These are phyloP conservation scores for Lomentospora prolificans DNA, from an alignment of 2,329 filamentous ascomycete genomes.

Conservation along the genomic window DNA sequence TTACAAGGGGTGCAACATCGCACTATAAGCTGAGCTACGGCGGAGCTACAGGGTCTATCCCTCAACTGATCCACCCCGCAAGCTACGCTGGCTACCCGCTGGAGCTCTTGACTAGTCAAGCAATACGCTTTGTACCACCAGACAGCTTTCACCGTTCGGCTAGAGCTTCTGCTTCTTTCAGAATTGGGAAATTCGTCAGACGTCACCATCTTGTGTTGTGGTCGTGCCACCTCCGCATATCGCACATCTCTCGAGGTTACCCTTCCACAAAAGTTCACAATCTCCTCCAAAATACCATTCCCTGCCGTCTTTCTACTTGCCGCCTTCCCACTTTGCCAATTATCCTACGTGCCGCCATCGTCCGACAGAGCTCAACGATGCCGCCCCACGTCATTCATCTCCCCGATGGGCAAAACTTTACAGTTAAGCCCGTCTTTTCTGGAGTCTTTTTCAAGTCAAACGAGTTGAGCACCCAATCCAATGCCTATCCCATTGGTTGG, in stretches of 20 bases:
- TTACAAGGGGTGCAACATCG: no score
- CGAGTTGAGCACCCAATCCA: constrained; percentile 58
- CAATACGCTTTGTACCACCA: not conserved
- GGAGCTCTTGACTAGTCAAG: no score
- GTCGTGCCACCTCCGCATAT: not conserved
- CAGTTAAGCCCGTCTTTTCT: constrained; percentile 79
- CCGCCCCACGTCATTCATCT: constrained; percentile 50
- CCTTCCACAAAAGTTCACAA: not conserved
- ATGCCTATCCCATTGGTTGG: constrained; percentile 78
- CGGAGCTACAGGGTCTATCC: not conserved
- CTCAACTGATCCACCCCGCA: not conserved
- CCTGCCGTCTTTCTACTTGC: not conserved
- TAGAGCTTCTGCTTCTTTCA: not conserved
- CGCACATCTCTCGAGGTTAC: not conserved
- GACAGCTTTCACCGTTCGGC: not conserved
- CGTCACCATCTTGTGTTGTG: not conserved
- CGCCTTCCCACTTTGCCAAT: no score
- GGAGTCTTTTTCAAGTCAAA: constrained; percentile 82
- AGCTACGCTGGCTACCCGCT: not conserved
- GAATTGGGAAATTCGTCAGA: not conserved
- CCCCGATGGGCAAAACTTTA: constrained; percentile 79
- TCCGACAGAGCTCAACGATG: constrained; percentile 22
- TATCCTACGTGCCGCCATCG: no score
- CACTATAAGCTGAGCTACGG: not conserved
- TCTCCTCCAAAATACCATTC: not conserved